phyloP scores from a whole-genome alignment of 768 basidiomycete species.

The Sarcomyxa edulis region DNA sequence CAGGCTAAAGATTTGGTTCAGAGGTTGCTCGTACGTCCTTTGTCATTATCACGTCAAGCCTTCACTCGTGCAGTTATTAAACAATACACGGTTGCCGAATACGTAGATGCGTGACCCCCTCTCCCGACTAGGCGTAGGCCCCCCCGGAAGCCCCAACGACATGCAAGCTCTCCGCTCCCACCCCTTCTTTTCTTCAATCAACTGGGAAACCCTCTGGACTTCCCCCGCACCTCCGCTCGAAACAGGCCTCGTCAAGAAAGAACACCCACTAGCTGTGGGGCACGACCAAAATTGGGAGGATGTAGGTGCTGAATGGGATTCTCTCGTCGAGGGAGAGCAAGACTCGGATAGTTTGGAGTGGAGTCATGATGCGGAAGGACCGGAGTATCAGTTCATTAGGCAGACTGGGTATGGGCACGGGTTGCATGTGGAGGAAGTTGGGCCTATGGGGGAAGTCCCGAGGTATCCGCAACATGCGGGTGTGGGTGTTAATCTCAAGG shows the following conservation, averaged over 20 bases:
- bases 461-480: too few relatives aligned
- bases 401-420: conserved; percentile 13
- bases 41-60: not conserved
- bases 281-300: conserved; percentile 43
- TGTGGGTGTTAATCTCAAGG: too few relatives aligned
- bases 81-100: not conserved
- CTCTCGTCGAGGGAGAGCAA: conserved; percentile 28
- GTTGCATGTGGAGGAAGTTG: conserved; percentile 21
- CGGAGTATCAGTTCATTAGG: conserved; percentile 11
- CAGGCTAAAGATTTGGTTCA: conserved; percentile 78
- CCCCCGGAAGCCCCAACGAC: conserved; percentile 27
- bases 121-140: conserved; percentile 46
- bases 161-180: conserved; percentile 45
- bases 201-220: conserved; percentile 54
- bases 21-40: conserved; percentile 59
- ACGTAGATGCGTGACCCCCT: conserved; percentile 24
- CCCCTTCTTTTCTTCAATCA: conserved; percentile 43
- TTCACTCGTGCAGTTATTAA: too few relatives aligned
- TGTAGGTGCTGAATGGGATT: conserved; percentile 51
- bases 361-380: conserved; percentile 41
- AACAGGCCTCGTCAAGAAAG: conserved; percentile 48
- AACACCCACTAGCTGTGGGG: conserved; percentile 22
- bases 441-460: conserved; percentile 36
- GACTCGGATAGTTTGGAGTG: conserved; percentile 43
- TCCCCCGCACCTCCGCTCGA: conserved; percentile 48